Conservation (phyloP, 164 flowering plant species). For the Cinnamomum chago region DNA sequence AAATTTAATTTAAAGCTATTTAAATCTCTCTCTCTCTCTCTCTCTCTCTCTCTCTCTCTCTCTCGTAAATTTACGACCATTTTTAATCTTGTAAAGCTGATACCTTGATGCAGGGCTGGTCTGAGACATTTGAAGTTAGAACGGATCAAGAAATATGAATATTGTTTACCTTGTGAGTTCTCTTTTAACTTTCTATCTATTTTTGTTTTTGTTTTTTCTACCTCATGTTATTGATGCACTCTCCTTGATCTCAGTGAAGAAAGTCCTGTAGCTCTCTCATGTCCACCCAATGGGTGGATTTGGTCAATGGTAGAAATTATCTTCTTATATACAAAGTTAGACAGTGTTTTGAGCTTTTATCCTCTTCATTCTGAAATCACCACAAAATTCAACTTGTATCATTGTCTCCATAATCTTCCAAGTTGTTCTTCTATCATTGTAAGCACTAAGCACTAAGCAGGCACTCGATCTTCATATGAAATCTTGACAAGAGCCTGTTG, state of each 20-base stretch:
- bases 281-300: background rate
- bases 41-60: too few relatives aligned
- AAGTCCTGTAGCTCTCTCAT: slow-evolving; percentile 3
- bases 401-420: too few relatives aligned
- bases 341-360: background rate
- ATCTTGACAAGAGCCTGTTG: too few relatives aligned
- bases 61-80: too few relatives aligned
- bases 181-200: background rate
- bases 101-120: slow-evolving; percentile 59
- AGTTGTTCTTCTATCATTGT: too few relatives aligned
- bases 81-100: too few relatives aligned
- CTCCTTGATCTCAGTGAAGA: background rate
- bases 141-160: slow-evolving; percentile 77
- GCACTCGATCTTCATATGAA: too few relatives aligned
- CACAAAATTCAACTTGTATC: background rate
- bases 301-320: background rate
- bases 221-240: background rate
- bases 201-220: background rate
- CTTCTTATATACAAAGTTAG: background rate
- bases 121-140: slow-evolving; percentile 75
- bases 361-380: background rate
- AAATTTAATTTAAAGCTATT: too few relatives aligned
- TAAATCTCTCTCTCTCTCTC: too few relatives aligned
- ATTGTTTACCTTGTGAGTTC: slow-evolving; percentile 88
- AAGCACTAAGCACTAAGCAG: too few relatives aligned